A percentile compares a stretch with the other conserved stretches of the same genome.
phyloP scores from a whole-genome alignment of 345 rosid species.

The Lepidium sativum region DNA sequence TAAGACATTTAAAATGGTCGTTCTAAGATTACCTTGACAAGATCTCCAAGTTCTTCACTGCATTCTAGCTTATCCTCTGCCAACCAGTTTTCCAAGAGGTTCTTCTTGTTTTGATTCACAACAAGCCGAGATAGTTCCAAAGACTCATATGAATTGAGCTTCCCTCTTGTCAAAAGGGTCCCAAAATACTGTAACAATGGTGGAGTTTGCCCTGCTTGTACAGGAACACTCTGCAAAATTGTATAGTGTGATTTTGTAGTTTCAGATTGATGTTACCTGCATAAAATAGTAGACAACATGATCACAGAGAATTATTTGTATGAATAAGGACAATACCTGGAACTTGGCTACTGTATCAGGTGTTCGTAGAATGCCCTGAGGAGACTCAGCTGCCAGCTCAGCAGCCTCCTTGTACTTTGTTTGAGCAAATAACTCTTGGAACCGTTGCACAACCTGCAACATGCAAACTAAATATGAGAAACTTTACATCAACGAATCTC shows the following conservation, averaged over 20 bases:
- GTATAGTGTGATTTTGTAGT: not conserved
- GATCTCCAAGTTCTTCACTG: conserved; percentile 98
- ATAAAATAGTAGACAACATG: not conserved
- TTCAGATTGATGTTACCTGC: conserved; percentile 2
- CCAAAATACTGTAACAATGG: conserved; percentile 98
- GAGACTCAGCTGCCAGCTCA: conserved; percentile 99
- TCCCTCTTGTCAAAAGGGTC: conserved; percentile 93
- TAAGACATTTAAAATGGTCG: not conserved
- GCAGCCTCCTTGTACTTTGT: conserved; percentile 99
- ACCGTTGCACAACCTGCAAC: conserved; percentile 94
- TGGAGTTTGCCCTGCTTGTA: conserved; percentile 98
- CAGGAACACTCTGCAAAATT: conserved; percentile 89
- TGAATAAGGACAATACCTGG: conserved; percentile 54
- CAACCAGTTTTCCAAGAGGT: conserved; percentile 98
- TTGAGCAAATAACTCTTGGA: conserved; percentile 97
- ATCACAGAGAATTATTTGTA: not conserved
- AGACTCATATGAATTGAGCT: conserved; percentile 94
- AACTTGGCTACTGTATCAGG: conserved; percentile 98
- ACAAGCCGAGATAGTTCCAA: conserved; percentile 97
- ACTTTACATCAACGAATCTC: not conserved
- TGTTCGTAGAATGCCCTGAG: conserved; percentile 93
- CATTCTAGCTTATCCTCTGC: conserved; percentile 99
- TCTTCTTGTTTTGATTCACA: conserved; percentile 98
- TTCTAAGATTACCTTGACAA: conserved; percentile 72
- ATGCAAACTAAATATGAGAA: conserved; percentile 14